Base-by-base conservation (phyloP, 139 green algal genomes). In the Auxenochlorella protothecoides region DNA sequence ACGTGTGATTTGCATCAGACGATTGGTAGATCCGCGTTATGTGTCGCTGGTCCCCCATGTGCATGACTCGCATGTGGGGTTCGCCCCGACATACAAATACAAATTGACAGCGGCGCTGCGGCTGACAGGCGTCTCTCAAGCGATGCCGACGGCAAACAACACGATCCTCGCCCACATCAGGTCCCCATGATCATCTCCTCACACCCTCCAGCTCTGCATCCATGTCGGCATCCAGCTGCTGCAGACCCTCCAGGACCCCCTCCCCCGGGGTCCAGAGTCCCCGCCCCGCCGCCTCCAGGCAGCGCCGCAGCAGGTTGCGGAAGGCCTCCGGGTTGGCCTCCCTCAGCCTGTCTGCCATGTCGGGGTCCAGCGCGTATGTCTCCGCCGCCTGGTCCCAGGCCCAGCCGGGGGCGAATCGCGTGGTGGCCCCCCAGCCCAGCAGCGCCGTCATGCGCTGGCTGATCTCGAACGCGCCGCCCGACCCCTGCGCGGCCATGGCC, bases 401-500 rank as follows among this genome's bases (percentile, higher is more conserved):
- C 90, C 92, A 99, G 72, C 94, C 15, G 7, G 12, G 27, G 12
- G 12, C n/a, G 76, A 98, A 99, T 66, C 80, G 83, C 0, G 83
- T 71, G 2, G 94, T 98, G 51, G 89, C 94, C 0, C 93, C 92
- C 95, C 94, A 99, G 0, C 94, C 94, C 59, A 97, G 72, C 83
- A 96, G 87, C 11, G 92, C 92, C 9, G 92, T 97, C 92, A 98
- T 97, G 55, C 89, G 76, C 79, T 91, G 83, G 72, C 79, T 89
- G 59, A 96, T 94, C 84, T 99, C 94, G 82, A 91, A 99, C 5
- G 94, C 94, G 57, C 94, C 92, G 51, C 94, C 94, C 9, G 85
- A 94, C 70, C 94, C 94, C 76, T 96, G 87, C 2, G 78, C 78
- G 8, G 86, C 86, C 89, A 98, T 98, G 59, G 92, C 89, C 72